Evolutionary conservation across 108 stramenopile genomes (phyloP), one percentile per base, ranked within the genome.

Genomic region (Fistulifera pelliculosa): DNA sequence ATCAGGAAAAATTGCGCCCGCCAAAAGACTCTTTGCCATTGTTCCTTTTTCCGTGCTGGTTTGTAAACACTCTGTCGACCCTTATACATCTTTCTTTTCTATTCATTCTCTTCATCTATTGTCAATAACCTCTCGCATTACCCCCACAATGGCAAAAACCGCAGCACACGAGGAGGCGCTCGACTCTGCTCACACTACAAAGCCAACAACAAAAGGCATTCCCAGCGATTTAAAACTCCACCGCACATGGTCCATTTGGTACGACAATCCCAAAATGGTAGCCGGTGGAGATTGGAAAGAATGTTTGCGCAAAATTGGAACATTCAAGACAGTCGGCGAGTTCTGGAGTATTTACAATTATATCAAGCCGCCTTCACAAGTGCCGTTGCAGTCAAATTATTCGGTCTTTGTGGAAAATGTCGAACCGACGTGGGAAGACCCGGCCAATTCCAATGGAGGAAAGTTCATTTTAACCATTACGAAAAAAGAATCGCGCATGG

Each of bases 311-410:
- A 74, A 86, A 45, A 75, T 86, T 50, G 86, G 81, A 39, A 75
- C 79, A 2, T 94, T 96, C 63, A 65, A 82, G 50, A 78, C 83
- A n/a, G 81, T 87, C 25, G 88, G 88, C 53, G 74, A 70, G 58
- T 96, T 96, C 63, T 96, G 94, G 94, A 68, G 73, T 12, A 65
- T 93, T 24, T 94, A 85, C 81, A 93, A 94, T 83, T 94, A 94
- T 71, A 62, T 94, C 41, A 64, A 75, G 44, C 90, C 94, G 41
- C 65, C 88, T 7, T 73, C 70, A 40, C 40, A 64, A 19, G 62
- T 88, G n/a, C 39, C 72, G 19, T 27, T 71, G 22, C 70, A 73
- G 48, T 77, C 79, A 56, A 94, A 94, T 72, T 96, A 94, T 65
- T 87, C 88, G 55, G 70, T 96, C 35, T 96, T 96, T 68, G 78